Evolutionary conservation across 257 asterid genomes (phyloP).

Genomic region (Forsythia viridissima): DNA sequence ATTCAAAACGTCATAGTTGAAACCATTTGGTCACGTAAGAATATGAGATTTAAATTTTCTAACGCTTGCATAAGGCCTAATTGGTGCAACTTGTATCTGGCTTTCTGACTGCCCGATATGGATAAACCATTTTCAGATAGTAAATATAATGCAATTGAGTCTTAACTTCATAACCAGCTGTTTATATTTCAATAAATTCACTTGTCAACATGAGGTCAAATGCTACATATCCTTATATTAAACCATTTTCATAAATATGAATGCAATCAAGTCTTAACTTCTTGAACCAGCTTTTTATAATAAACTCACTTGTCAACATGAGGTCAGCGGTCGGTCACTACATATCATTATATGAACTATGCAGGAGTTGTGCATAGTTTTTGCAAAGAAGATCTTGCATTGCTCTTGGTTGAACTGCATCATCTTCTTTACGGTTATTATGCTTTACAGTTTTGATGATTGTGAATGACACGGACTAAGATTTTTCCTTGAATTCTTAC

Average conservation of each 20-base stretch:
- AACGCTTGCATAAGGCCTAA: not conserved
- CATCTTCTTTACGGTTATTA: not conserved
- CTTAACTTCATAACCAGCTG: not conserved
- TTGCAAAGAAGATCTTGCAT: not conserved
- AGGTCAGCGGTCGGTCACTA: not conserved
- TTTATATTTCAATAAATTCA: not conserved
- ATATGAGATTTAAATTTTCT: no score
- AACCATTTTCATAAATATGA: not conserved
- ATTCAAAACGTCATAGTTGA: no score
- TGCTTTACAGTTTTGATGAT: not conserved
- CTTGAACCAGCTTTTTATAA: not conserved
- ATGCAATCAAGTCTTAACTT: not conserved
- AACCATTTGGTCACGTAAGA: no score
- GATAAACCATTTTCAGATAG: not conserved
- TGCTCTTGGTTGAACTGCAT: not conserved
- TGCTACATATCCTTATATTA: not conserved
- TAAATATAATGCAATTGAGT: not conserved
- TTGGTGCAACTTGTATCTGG: not conserved
- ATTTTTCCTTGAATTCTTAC: not conserved
- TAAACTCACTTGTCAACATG: not conserved
- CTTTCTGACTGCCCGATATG: not conserved
- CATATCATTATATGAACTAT: not conserved
- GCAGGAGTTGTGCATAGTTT: not conserved
- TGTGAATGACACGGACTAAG: not conserved
- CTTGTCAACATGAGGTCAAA: not conserved